A percentile compares a stretch with the other conserved stretches of the same genome.
phyloP scores from a whole-genome alignment of 768 basidiomycete species.

The Leccinellum luteum region DNA sequence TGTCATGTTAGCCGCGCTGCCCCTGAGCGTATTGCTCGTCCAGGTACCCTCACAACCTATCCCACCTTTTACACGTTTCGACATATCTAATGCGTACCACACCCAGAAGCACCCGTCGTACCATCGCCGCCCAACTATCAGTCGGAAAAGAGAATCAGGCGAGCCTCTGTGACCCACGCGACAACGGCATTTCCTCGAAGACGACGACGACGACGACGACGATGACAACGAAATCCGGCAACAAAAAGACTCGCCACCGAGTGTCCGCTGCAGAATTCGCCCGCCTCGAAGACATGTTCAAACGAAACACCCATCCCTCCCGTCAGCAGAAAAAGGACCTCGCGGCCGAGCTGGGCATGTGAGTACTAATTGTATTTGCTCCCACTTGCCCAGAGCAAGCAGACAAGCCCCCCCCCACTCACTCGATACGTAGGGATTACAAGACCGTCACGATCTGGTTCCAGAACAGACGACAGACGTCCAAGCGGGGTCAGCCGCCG shows the following conservation, averaged over 20 bases:
- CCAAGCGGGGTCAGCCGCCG: constrained; percentile 29
- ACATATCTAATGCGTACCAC: constrained; percentile 24
- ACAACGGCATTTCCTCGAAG: background rate
- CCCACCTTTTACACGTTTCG: constrained; percentile 11
- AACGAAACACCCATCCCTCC: constrained; percentile 29
- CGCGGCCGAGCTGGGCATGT: constrained; percentile 29
- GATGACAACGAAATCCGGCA: background rate
- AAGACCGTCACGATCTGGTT: constrained; percentile 71
- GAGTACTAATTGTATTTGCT: constrained; percentile 13
- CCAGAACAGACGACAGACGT: constrained; percentile 73
- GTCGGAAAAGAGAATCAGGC: constrained; percentile 18
- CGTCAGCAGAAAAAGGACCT: constrained; percentile 29
- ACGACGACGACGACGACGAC: background rate
- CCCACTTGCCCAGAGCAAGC: background rate
- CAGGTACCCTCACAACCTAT: constrained; percentile 8
- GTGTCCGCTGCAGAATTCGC: constrained; percentile 32
- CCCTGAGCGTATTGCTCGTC: background rate
- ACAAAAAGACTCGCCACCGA: constrained; percentile 36
- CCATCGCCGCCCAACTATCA: constrained; percentile 6
- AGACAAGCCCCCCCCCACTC: background rate
- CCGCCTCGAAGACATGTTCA: constrained; percentile 29
- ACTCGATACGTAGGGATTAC: constrained; percentile 34
- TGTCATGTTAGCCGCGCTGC: constrained; percentile 24
- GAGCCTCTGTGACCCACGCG: background rate
- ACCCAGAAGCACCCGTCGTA: constrained; percentile 28